A percentile compares a stretch with the other conserved stretches of the same genome.
phyloP scores from a whole-genome alignment of 164 flowering plant genomes.

The Annona squamosa region DNA sequence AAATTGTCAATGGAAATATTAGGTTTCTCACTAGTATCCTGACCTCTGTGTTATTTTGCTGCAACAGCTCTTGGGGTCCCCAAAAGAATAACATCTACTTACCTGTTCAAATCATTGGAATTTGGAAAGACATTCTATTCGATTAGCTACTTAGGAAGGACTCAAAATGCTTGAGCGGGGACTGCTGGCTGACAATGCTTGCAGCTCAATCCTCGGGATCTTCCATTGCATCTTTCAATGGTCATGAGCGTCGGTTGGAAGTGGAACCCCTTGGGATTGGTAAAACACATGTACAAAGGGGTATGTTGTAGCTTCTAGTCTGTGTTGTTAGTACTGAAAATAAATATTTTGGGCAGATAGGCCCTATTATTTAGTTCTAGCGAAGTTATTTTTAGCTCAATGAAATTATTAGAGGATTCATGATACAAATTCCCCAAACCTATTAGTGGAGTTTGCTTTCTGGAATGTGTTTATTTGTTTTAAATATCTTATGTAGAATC shows the following conservation, averaged over 20 bases:
- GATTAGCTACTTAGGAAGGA: not conserved
- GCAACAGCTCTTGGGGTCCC: conserved; percentile 41
- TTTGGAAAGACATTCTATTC: not conserved
- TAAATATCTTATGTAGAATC: no score
- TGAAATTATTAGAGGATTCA: not conserved
- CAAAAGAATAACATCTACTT: conserved; percentile 24
- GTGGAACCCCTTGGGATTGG: not conserved
- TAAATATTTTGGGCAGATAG: not conserved
- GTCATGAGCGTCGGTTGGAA: not conserved
- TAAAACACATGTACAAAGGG: not conserved
- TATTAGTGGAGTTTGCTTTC: conserved; percentile 20
- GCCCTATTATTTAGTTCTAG: not conserved
- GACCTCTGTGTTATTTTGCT: not conserved
- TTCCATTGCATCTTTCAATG: not conserved
- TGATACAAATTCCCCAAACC: no score
- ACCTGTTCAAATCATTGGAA: not conserved
- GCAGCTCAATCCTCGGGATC: not conserved
- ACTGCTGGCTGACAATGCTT: not conserved
- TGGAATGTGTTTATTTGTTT: conserved; percentile 4
- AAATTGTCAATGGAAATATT: not conserved
- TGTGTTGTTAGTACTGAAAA: not conserved
- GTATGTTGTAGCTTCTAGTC: conserved; percentile 1
- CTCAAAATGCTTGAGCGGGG: not conserved
- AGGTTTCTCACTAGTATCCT: not conserved
- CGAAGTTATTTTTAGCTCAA: not conserved